Evolutionary conservation across 2,329 filamentous ascomycete genomes (phyloP), one percentile per base, ranked within the genome.

Genomic region (Juglanconis sp.): DNA sequence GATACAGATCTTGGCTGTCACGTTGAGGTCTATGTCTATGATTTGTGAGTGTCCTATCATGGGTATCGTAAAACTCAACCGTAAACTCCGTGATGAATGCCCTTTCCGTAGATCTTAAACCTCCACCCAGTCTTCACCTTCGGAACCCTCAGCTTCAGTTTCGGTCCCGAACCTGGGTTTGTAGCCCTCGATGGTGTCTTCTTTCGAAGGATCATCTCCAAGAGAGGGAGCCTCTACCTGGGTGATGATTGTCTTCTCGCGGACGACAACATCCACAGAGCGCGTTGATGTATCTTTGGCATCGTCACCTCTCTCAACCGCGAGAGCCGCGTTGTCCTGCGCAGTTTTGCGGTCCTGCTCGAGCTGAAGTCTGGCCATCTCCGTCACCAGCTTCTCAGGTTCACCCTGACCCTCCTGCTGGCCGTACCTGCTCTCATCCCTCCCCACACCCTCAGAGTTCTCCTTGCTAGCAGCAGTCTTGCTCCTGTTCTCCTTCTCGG

Each of bases 401-500:
- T 62, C 60, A 11, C n/a, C 24, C 61, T 61, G 69, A 52, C 32
- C 62, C 3, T 64, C 59, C 10, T 24, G 24, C 10, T 38, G 35
- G 35, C n/a, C 10, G 5, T 13, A 46, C 30, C 11, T 35, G 13
- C n/a, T 48, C 60, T 65, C 61, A n/a, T 54, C 11, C 1, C 36
- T 51, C 35, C 4, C 7, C 69, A 68, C 4, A 79, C 79, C 55
- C 82, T 78, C 64, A 82, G 77, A 50, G 56, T 40, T 51, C 47
- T 62, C 10, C 17, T 46, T 46, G 42, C 42, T n/a, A 24, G 5
- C 78, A 74, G 46, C 46, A 24, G 24, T 24, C 24, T 24, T 24
- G 24, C 24, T 24, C 24, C 24, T 24, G 68, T 79, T 81, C 52
- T 84, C 83, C 72, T 96, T 91, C 57, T 91, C 86, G 1, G 89